Evolutionary conservation across 805 yeast species (phyloP).

Genomic region (Tetrapisispora pingtungensis): DNA sequence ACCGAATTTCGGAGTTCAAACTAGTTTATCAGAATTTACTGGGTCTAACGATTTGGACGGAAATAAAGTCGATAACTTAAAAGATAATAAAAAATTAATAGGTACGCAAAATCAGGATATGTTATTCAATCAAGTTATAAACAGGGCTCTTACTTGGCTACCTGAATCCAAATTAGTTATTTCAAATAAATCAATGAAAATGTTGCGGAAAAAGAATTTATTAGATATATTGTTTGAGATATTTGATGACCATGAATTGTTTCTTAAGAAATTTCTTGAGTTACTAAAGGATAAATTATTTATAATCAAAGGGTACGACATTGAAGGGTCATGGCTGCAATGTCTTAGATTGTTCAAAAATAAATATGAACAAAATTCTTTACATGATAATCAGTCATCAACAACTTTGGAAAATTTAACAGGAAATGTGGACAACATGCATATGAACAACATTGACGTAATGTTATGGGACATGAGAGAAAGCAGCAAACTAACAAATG

Average conservation of each 20-base stretch:
- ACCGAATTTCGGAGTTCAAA: slow-evolving; percentile 15
- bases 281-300: slow-evolving; percentile 19
- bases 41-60: not conserved
- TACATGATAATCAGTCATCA: not conserved
- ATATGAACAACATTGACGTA: slow-evolving; percentile 57
- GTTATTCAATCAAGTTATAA: slow-evolving; percentile 13
- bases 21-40: slow-evolving; percentile 1
- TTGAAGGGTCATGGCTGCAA: slow-evolving; percentile 20
- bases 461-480: slow-evolving; percentile 68
- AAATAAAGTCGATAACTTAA: too few relatives aligned
- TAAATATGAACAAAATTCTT: slow-evolving; percentile 8
- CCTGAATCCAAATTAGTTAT: slow-evolving; percentile 15
- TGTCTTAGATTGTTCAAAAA: slow-evolving; percentile 15
- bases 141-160: slow-evolving; percentile 19
- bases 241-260: slow-evolving; percentile 18
- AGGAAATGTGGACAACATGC: slow-evolving; percentile 5
- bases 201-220: slow-evolving; percentile 10
- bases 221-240: slow-evolving; percentile 19
- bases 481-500: slow-evolving; percentile 39
- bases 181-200: slow-evolving; percentile 7
- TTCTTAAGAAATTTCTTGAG: slow-evolving; percentile 18
- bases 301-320: slow-evolving; percentile 12
- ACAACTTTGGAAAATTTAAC: not conserved
- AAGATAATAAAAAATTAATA: too few relatives aligned
- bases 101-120: not conserved